Percentiles rank a stretch among this genome's conserved stretches.
Evolutionary conservation across 202 grass and related monocot genomes (phyloP).

Genomic region (Hordeum pubiflorum): DNA sequence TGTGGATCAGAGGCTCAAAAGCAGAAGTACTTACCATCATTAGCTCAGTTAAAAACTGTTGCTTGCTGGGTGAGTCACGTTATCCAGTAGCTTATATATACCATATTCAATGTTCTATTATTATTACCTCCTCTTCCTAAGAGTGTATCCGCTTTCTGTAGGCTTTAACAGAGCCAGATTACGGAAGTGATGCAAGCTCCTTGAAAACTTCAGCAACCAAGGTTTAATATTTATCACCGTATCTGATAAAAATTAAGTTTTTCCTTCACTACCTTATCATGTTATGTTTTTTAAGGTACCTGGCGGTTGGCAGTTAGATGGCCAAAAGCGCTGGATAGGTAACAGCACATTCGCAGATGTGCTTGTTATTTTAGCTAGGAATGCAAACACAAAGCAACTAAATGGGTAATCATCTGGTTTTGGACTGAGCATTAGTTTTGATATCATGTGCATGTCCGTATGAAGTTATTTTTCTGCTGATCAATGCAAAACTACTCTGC

Average conservation of each 20-base stretch:
- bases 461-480: background rate
- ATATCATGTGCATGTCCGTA: background rate
- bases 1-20: conserved; percentile 91
- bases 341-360: conserved; percentile 96
- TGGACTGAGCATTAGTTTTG: background rate
- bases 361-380: conserved; percentile 80
- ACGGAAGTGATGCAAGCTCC: conserved; percentile 91
- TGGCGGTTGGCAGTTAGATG: conserved; percentile 86
- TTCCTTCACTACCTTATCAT: background rate
- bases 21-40: conserved; percentile 77
- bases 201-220: conserved; percentile 66
- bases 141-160: conserved; percentile 27
- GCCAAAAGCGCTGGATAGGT: conserved; percentile 96
- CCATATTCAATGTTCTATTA: background rate
- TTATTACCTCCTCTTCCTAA: background rate
- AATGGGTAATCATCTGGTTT: conserved; percentile 58
- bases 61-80: conserved; percentile 77
- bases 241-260: background rate
- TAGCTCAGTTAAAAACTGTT: conserved; percentile 55
- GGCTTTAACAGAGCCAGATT: conserved; percentile 91
- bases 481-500: background rate
- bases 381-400: conserved; percentile 81
- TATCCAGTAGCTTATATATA: background rate
- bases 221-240: conserved; percentile 34
- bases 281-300: conserved; percentile 57